Evolutionary conservation across 2,329 filamentous ascomycete species (phyloP), one percentile per base, ranked within the genome.

Genomic region (Alternaria alternata): DNA sequence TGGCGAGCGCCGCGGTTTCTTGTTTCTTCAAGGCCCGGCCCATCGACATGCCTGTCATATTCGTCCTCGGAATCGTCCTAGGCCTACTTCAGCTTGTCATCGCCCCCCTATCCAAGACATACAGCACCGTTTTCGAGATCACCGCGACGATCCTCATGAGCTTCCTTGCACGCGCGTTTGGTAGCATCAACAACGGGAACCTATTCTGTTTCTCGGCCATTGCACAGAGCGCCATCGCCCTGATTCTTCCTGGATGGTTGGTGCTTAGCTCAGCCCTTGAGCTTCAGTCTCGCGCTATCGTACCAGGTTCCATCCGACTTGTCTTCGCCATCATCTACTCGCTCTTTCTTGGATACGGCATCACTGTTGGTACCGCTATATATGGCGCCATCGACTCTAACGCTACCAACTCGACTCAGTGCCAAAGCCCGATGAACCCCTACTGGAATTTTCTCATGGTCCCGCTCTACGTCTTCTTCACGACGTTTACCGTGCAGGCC

Each of bases 41-140:
- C 47, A 89, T 94, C 67, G 92, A 96, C 74, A 82, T 94, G 67
- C 91, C 91, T 0, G 83, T 94, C n/a, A 88, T 89, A 7, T 93
- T 94, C 73, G 62, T 91, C 1, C 84, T 95, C 1, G 92, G 92
- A 3, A 88, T 86, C 69, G 80, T 93, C 16, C 83, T 95, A 0
- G 92, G 91, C 1, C 74, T 89, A n/a, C 81, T 96, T 51, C 91
- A 95, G 70, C 85, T 94, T 8, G 85, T 92, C 26, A 80, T 93
- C 9, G 89, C 91, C 0, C 91, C 92, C 0, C 85, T 84, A 24
- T 94, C 91, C 9, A 88, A 91, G 51, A 83, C 93, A 1, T 91
- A 90, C 74, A 77, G 76, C 54, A 83, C 82, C 48, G 81, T 83
- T 34, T 83, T 84, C 64, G 82, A 84, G 57, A 79, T 84, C 62